phyloP scores from a whole-genome alignment of 2,329 filamentous ascomycete genomes.

The Fusarium denticulatum region DNA sequence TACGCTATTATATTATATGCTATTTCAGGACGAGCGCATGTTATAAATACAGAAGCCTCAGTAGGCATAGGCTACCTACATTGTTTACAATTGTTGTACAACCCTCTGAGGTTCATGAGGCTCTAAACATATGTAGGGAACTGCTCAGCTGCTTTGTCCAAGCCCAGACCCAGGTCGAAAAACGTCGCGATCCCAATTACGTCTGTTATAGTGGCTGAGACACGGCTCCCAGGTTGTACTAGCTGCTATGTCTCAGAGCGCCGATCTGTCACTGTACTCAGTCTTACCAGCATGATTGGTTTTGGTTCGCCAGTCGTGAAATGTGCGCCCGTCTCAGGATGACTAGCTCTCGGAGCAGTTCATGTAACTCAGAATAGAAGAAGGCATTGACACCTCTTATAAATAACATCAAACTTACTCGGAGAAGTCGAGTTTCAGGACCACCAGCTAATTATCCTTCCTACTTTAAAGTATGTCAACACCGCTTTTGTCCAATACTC shows the following conservation, averaged over 20 bases:
- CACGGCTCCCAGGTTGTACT: background rate
- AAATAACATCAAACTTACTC: background rate
- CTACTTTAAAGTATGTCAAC: background rate
- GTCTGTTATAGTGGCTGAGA: background rate
- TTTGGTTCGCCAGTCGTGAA: background rate
- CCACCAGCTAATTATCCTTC: background rate
- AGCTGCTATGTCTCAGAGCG: background rate
- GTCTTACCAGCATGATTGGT: background rate
- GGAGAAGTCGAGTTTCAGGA: background rate
- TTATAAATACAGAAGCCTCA: background rate
- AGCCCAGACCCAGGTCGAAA: background rate
- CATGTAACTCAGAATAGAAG: background rate
- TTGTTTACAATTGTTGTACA: background rate
- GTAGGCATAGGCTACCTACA: background rate
- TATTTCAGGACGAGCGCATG: accelerated
- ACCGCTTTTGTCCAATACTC: background rate
- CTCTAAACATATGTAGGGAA: background rate
- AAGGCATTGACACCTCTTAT: background rate
- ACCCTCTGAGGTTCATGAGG: background rate
- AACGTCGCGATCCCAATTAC: background rate
- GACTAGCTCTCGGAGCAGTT: background rate
- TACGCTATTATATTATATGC: accelerated
- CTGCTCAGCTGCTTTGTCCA: background rate
- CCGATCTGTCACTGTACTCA: background rate
- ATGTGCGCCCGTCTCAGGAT: background rate